Percentiles rank a stretch among this genome's conserved stretches.
phyloP scores from a whole-genome alignment of 108 stramenopile genomes.

The Nitzschia sp. region DNA sequence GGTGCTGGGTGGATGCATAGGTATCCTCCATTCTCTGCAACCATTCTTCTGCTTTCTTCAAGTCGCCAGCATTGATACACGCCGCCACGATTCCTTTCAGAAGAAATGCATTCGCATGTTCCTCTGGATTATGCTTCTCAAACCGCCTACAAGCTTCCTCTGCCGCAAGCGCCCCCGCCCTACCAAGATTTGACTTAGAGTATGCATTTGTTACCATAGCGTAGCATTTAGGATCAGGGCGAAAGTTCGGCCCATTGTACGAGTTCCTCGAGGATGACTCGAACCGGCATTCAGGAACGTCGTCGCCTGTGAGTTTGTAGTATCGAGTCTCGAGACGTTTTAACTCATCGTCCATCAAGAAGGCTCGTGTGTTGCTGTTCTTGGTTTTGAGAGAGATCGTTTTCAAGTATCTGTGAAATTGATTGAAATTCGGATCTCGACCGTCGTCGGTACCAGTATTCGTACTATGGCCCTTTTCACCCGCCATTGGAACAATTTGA shows the following conservation, averaged over 20 bases:
- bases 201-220: conserved; percentile 18
- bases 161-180: conserved; percentile 16
- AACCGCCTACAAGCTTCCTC: conserved; percentile 12
- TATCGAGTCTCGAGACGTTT: conserved; percentile 24
- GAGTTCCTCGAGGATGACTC: neutral
- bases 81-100: conserved; percentile 19
- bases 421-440: neutral
- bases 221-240: conserved; percentile 23
- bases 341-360: conserved; percentile 34
- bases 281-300: neutral
- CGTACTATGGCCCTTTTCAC: too few species aligned
- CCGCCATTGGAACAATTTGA: neutral
- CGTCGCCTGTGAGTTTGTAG: conserved; percentile 17
- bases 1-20: conserved; percentile 8
- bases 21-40: conserved; percentile 22
- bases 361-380: neutral
- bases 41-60: conserved; percentile 12
- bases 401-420: neutral
- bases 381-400: neutral
- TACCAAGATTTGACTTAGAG: conserved; percentile 14
- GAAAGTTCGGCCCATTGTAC: conserved; percentile 15
- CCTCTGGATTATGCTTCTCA: conserved; percentile 12
- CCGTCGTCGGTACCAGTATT: neutral
- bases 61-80: conserved; percentile 12
- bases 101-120: neutral